phyloP scores from a whole-genome alignment of 495 filamentous ascomycete genomes.

The Barbatosphaeria neglecta region DNA sequence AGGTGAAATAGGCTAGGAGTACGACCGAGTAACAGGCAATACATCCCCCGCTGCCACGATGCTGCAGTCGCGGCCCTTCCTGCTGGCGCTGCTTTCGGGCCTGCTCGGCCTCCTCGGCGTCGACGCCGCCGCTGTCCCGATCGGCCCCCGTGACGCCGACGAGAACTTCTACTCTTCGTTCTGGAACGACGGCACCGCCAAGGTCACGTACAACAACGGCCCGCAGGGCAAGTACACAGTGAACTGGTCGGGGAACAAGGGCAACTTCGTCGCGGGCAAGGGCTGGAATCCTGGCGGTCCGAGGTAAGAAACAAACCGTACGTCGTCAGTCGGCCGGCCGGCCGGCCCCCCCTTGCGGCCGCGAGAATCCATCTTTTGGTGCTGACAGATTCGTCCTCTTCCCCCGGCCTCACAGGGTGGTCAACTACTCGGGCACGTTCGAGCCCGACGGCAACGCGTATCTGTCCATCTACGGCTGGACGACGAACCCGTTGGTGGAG shows the following conservation, averaged over 20 bases:
- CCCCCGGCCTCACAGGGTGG: conserved; percentile 2
- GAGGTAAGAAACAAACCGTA: conserved; percentile 3
- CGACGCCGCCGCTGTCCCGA: background rate
- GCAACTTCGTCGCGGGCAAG: conserved; percentile 57
- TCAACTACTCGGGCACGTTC: conserved; percentile 11
- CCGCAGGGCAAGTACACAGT: conserved; percentile 44
- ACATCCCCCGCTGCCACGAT: background rate
- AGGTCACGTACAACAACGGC: conserved; percentile 49
- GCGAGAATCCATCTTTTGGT: too few relatives aligned
- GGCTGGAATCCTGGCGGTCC: conserved; percentile 44
- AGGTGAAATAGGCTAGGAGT: too few relatives aligned
- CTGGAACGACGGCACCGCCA: conserved; percentile 50
- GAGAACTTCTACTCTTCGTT: conserved; percentile 48
- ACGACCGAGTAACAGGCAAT: background rate
- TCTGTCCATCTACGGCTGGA: conserved; percentile 49
- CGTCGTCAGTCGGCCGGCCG: too few relatives aligned
- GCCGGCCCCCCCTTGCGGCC: too few relatives aligned
- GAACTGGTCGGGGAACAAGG: conserved; percentile 40
- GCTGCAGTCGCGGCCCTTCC: background rate
- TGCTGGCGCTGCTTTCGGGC: background rate
- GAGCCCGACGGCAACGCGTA: conserved; percentile 15
- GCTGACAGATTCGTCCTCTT: too few relatives aligned
- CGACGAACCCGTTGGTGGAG: conserved; percentile 47
- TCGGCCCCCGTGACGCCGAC: background rate
- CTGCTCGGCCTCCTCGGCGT: background rate